Evolutionary conservation across 2,329 filamentous ascomycete genomes (phyloP).

Genomic region (Rugonectria rugulosa): DNA sequence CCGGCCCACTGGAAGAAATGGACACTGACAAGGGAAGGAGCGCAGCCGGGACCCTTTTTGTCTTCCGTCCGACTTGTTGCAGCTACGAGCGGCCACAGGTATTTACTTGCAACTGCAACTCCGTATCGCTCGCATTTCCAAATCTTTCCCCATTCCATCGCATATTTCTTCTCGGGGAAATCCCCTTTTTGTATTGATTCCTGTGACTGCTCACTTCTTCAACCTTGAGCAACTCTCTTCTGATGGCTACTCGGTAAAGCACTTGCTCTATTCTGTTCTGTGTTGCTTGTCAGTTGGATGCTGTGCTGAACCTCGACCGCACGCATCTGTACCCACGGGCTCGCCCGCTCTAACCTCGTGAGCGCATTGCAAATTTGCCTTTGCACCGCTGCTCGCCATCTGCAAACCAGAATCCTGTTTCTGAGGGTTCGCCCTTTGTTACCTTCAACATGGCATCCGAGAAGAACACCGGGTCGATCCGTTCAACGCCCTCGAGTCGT

Average conservation of each 20-base stretch:
- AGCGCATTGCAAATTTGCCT: neutral
- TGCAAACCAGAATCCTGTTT: neutral
- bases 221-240: neutral
- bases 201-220: neutral
- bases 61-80: constrained; percentile 33
- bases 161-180: constrained; percentile 8
- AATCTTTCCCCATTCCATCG: constrained; percentile 18
- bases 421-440: neutral
- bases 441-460: neutral
- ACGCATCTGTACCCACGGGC: constrained; percentile 7
- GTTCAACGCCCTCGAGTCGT: constrained; percentile 46
- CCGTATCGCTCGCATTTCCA: constrained; percentile 17
- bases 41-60: constrained; percentile 33
- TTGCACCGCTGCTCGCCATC: neutral
- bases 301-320: constrained; percentile 8
- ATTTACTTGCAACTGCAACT: constrained; percentile 17
- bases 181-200: neutral
- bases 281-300: neutral
- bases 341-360: constrained; percentile 8
- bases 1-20: constrained; percentile 18
- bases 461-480: constrained; percentile 38
- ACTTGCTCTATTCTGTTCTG: neutral
- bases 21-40: constrained; percentile 1
- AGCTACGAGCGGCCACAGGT: neutral
- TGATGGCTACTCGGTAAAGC: neutral